These are phyloP conservation scores for Marasmius sp. DNA, from an alignment of 1,284 basidiomycete genomes.

Conservation along the genomic window DNA sequence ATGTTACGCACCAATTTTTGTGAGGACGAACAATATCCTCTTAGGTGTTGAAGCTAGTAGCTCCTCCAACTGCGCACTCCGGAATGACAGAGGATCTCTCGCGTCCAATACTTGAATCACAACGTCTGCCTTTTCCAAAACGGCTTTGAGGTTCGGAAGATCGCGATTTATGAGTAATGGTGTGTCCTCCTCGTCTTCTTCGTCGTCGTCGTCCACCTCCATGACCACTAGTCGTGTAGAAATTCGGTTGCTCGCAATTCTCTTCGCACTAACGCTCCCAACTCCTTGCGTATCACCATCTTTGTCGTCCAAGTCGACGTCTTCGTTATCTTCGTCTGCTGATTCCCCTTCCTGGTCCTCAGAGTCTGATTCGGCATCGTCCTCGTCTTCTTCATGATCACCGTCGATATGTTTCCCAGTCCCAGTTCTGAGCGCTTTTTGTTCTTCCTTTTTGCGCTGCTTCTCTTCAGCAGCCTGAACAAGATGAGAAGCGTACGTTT, in stretches of 20 bases:
- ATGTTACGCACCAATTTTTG: constrained; percentile 76
- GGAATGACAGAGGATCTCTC: constrained; percentile 74
- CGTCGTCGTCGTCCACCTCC: constrained; percentile 30
- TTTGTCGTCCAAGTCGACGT: constrained; percentile 27
- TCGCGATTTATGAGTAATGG: constrained; percentile 69
- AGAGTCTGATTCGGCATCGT: constrained; percentile 3
- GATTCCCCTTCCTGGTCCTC: constrained; percentile 34
- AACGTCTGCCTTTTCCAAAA: constrained; percentile 82
- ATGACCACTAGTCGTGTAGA: constrained; percentile 25
- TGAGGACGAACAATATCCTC: constrained; percentile 72
- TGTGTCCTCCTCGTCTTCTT: constrained; percentile 50
- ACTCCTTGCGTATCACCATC: constrained; percentile 40
- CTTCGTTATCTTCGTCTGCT: constrained; percentile 26
- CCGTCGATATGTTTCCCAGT: constrained; percentile 26
- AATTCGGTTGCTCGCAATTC: constrained; percentile 31
- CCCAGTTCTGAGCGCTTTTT: constrained; percentile 38
- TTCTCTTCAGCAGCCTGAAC: constrained; percentile 68
- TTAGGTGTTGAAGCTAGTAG: constrained; percentile 44
- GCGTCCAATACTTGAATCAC: constrained; percentile 86
- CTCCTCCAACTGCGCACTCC: constrained; percentile 67
- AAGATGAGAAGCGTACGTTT: background rate
- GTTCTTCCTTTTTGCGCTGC: constrained; percentile 61
- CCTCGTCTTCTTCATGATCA: too few relatives aligned
- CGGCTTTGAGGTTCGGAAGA: constrained; percentile 66
- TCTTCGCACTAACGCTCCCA: constrained; percentile 41